Base-by-base conservation (phyloP, 345 rosid species). In the Euphorbia pulcherrima region DNA sequence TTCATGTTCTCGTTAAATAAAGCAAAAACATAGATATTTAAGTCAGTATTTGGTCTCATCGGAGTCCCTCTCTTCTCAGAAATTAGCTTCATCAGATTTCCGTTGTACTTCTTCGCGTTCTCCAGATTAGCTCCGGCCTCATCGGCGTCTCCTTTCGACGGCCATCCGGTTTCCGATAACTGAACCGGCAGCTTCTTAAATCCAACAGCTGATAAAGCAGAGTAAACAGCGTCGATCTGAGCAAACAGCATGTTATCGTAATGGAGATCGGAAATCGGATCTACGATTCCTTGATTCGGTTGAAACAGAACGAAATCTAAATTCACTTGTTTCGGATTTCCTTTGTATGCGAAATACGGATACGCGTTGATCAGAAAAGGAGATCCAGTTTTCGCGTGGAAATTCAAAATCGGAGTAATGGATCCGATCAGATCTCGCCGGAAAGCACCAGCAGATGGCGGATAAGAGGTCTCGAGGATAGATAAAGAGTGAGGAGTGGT, bases 101-200 rank as follows among this genome's bases (percentile, higher is more conserved):
- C 90, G 35, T 95, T 92, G 30, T 92, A 95, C 70, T 73, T 88
- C 86, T 83, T 87, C 0, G 97, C 99, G 46, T 95, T 90, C 18
- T 95, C 97, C 9, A 60, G 74, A 3, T 93, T 82, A 0, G 97
- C 97, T 6, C 99, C 99, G 0, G 78, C 69, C 75, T 95, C 99
- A 17, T 92, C 89, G 12, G 29, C 84, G 50, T 92, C 99, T 20
- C 99, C 99, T 66, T 83, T 90, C 0, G 99, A 92, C 12, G 99
- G 99, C 99, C 99, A 95, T 26, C 99, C 99, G 0, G 97, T 95
- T 75, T 95, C 99, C 54, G 97, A 95, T 66, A 95, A 87, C 62
- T 87, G 86, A 26, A 95, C 76, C 0, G 72, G 77, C 2, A 92
- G 71, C 11, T 88, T 83, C 79, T 82, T 86, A 68, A 77, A 90